Base-by-base conservation (phyloP, 768 basidiomycete genomes). In the Psilocybe subaeruginosa region DNA sequence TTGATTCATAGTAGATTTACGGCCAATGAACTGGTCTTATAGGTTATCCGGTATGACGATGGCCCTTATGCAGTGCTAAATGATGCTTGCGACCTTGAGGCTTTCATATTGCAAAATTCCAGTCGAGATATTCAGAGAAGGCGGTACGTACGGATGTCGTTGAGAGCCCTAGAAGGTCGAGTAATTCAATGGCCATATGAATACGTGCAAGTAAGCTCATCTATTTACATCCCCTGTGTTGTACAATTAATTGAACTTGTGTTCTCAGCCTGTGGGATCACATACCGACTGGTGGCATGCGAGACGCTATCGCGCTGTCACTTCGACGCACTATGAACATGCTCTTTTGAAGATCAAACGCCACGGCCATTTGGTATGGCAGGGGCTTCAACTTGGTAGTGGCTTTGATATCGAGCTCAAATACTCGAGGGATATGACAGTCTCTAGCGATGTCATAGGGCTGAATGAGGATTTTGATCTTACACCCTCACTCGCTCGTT, bases 1-100 rank as follows among this genome's bases (percentile, higher is more conserved):
- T 16, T 41, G 56, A 39, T 19, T 16, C 9, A 3, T 6, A 49
- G 37, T 19, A 37, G 7, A 48, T 23, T 52, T 60, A 58, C 62
- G 11, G 6, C 39, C 41, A 54, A 12, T 23, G 46, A 0, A 27
- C 33, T 30, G n/a, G 33, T 7, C 33, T 35, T 11, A 3, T 57
- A 89, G 88, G 84, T 90, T 53, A 80, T 93, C 17, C 84, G 82
- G 7, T 91, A 89, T 64, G 90, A 91, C 64, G 80, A 86, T 61
- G 88, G 87, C 1, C 79, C 77, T 8, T 70, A 78, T 51, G 72
- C 75, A 4, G 78, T 85, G 4, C 70, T 91, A 17, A 76, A 68
- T n/a, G 77, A 80, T 30, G 61, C 82, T 0, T 63, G 74, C 0
- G 80, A 88, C n/a, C 71, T 92, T 4, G 81, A 86, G 66, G 68